Conservation (phyloP, 345 rosid species). For the Gossypium turneri region DNA sequence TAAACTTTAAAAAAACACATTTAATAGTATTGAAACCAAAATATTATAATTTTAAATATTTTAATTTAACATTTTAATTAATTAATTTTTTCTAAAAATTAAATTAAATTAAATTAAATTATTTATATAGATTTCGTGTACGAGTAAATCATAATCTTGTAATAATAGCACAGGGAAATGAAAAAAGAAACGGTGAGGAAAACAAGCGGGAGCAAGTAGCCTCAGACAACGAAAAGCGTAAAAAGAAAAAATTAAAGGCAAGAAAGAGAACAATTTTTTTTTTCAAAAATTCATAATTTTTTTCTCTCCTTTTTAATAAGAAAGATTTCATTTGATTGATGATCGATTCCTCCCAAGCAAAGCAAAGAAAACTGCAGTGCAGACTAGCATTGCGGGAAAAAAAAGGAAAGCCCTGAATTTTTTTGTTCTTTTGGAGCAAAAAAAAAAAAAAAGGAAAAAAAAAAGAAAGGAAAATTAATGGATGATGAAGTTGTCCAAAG, state of each 20-base stretch:
- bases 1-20: no score
- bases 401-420: background rate
- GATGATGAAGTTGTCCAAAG: conserved; percentile 95
- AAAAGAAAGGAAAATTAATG: conserved; percentile 39
- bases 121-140: no score
- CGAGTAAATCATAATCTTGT: no score
- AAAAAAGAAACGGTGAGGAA: background rate
- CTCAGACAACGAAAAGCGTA: background rate
- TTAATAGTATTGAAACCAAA: no score
- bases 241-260: background rate
- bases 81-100: no score
- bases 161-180: background rate
- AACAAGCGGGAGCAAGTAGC: conserved; percentile 13
- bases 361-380: conserved; percentile 8
- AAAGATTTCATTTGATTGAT: background rate
- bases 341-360: conserved; percentile 1
- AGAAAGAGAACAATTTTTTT: background rate
- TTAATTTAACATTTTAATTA: no score
- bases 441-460: conserved; percentile 9
- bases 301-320: background rate
- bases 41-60: no score
- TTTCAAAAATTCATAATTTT: background rate
- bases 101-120: no score
- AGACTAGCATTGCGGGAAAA: no score
- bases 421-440: background rate